phyloP scores from a whole-genome alignment of 768 basidiomycete species.

The Lactarius psammicola region DNA sequence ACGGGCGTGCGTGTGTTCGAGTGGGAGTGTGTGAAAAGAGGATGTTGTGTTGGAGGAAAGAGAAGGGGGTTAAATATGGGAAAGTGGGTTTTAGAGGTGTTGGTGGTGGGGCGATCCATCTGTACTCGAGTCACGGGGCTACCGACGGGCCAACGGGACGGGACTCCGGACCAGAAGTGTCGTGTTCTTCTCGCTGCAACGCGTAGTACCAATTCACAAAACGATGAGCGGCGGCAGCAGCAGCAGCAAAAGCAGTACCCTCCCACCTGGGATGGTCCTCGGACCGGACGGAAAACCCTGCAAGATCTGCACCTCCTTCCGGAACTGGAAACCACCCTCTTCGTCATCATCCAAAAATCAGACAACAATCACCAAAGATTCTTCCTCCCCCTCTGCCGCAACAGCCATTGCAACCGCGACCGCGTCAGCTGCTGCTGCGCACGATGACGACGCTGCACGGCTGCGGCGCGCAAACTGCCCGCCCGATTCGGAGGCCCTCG shows the following conservation, averaged over 20 bases:
- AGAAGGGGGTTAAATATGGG: too few species aligned
- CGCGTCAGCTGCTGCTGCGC: constrained; percentile 30
- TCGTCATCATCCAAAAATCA: constrained; percentile 33
- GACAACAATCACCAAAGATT: constrained; percentile 33
- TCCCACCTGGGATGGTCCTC: constrained; percentile 82
- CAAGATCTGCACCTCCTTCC: constrained; percentile 85
- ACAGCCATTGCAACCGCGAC: constrained; percentile 37
- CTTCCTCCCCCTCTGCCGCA: constrained; percentile 38
- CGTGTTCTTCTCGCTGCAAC: too few species aligned
- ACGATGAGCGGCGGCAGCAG: constrained; percentile 3
- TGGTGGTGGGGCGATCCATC: too few species aligned
- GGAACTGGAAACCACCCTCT: constrained; percentile 55
- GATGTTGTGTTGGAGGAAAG: too few species aligned
- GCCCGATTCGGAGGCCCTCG: constrained; percentile 85
- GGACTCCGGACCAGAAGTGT: too few species aligned
- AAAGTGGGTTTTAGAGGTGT: too few species aligned
- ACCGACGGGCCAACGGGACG: too few species aligned
- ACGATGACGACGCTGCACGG: constrained; percentile 40
- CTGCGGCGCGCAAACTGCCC: constrained; percentile 64
- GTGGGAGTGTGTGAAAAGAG: too few species aligned
- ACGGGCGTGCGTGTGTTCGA: too few species aligned
- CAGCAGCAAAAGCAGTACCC: constrained; percentile 2
- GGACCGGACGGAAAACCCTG: constrained; percentile 95
- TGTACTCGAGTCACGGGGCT: too few species aligned
- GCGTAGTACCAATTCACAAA: not conserved